Conservation (phyloP, 1,284 basidiomycete genomes). For the Ustilago xerochloae region DNA sequence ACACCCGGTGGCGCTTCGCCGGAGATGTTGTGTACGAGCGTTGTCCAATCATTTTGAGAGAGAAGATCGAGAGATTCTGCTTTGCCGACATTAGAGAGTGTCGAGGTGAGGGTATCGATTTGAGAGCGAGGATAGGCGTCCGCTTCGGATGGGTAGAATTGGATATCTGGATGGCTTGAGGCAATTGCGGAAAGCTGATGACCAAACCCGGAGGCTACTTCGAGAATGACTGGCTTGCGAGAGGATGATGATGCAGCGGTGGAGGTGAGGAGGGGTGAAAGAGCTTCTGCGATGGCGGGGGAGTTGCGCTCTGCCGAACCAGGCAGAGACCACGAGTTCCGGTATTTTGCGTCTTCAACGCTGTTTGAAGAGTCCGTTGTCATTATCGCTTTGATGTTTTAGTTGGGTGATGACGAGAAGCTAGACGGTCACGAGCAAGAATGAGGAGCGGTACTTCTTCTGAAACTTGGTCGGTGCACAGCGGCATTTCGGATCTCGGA, state of each 20-base stretch:
- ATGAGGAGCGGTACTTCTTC: neutral
- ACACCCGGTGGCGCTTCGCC: neutral
- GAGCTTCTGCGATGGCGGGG: conserved; percentile 36
- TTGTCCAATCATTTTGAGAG: conserved; percentile 39
- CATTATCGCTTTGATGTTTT: neutral
- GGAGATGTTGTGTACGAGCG: conserved; percentile 28
- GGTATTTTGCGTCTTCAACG: conserved; percentile 26
- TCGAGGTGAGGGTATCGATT: conserved; percentile 15
- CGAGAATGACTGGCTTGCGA: conserved; percentile 26
- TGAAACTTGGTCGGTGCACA: conserved; percentile 6
- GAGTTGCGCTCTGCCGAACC: conserved; percentile 52
- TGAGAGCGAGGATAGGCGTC: conserved; percentile 33
- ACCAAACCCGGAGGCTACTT: conserved; percentile 48
- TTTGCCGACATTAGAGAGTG: conserved; percentile 25
- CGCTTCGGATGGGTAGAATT: conserved; percentile 41
- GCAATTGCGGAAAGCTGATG: conserved; percentile 35
- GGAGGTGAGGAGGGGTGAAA: conserved; percentile 13
- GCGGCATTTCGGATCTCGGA: neutral
- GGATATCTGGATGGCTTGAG: conserved; percentile 1
- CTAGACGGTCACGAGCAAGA: neutral
- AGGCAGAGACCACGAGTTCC: conserved; percentile 31
- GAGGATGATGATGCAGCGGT: neutral
- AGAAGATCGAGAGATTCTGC: conserved; percentile 39
- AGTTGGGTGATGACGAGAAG: neutral
- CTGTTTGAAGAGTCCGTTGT: neutral